These are phyloP conservation scores for Saccharomycopsis hybrid DNA, from an alignment of 1,139 yeast genomes.

Conservation along the genomic window DNA sequence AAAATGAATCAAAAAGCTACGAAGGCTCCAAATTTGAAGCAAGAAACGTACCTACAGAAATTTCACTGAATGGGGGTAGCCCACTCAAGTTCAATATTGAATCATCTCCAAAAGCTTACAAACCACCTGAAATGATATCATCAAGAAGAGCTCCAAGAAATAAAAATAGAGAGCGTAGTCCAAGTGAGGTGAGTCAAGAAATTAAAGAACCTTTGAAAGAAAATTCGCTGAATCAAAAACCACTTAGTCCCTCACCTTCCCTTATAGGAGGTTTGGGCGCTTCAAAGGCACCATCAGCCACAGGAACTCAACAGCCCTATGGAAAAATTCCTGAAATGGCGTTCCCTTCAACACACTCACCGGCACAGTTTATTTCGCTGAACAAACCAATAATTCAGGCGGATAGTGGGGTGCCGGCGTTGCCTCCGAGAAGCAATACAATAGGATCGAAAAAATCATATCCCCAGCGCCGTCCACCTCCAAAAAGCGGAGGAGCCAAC, in stretches of 20 bases:
- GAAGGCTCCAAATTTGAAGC: neutral
- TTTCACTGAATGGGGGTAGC: constrained; percentile 3
- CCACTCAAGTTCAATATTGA: neutral
- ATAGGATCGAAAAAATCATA: neutral
- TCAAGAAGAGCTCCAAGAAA: constrained; percentile 41
- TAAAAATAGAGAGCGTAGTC: constrained; percentile 21
- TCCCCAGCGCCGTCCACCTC: constrained; percentile 4
- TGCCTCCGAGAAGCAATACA: constrained; percentile 22
- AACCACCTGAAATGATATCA: constrained; percentile 62
- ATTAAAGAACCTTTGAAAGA: constrained; percentile 1
- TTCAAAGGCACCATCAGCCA: no score
- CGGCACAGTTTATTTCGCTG: constrained; percentile 1
- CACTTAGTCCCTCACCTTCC: no score
- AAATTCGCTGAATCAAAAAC: constrained; percentile 13
- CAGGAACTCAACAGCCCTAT: constrained; percentile 14
- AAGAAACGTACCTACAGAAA: no score
- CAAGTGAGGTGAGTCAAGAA: constrained; percentile 5
- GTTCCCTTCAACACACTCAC: constrained; percentile 23
- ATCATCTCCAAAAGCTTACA: constrained; percentile 28
- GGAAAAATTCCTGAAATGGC: constrained; percentile 26
- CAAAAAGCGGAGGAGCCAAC: neutral
- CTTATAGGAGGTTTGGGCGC: no score
- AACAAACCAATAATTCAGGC: neutral
- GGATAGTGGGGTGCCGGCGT: constrained; percentile 1
- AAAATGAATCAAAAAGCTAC: constrained; percentile 18